Base-by-base conservation (phyloP, 1,284 basidiomycete genomes). In the Ustilago nuda region DNA sequence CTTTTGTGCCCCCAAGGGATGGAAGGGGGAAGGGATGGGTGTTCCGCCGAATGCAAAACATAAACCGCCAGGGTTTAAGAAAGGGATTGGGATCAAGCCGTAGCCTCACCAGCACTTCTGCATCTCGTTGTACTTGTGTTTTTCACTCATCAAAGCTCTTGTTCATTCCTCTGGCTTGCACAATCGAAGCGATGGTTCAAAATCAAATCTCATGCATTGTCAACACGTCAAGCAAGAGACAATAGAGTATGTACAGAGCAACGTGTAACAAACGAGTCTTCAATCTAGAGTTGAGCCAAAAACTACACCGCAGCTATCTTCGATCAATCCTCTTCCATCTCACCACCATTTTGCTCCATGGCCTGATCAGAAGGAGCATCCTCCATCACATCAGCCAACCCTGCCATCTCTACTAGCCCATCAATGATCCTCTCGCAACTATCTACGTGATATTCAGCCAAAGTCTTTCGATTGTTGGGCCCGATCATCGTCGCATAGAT, bases 401-500 rank as follows among this genome's bases (percentile, higher is more conserved):
- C 79, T 11, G 82, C 83, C 82, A 85, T 84, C 45, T 79, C 82
- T 4, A 76, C 74, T 12, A 85, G 56, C 7, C 66, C 60, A 53
- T 76, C 80, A n/a, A 85, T 82, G 37, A 85, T 71, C 19, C 77
- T 58, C 30, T 80, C 67, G 12, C 76, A 76, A 35, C 72, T 67
- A 53, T 79, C 79, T 1, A 85, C 79, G 32, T 85, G 84, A 82
- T 83, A 85, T 35, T 77, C 72, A 0, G 84, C 84, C 17, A 85
- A 61, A 54, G 84, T 85, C 68, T 84, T 83, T 30, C 83, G 74
- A 15, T 73, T 76, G 52, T 66, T 77, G 15, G 84, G 76, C 4
- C 84, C 84, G 9, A 85, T 80, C 61, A 81, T 80, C 19, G 76
- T 77, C 17, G 84, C 81, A 45, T 79, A 85, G 39, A 85, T 82